These are phyloP conservation scores for Geranomyces variabilis DNA, from an alignment of 192 early-diverging fungal species.

Conservation along the genomic window DNA sequence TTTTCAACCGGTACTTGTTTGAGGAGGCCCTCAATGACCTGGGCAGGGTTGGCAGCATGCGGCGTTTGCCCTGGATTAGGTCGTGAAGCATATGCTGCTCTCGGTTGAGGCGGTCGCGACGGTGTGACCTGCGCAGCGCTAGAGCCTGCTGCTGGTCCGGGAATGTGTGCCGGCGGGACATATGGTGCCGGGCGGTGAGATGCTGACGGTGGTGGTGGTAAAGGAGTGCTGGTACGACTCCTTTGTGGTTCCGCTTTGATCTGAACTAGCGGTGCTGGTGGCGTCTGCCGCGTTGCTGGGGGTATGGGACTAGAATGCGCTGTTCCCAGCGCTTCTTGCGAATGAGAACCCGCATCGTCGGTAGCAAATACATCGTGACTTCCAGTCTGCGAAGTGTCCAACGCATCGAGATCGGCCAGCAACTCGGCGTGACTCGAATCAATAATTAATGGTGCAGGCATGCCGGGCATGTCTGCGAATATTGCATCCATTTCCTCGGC, in stretches of 20 bases:
- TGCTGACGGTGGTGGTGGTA: not conserved
- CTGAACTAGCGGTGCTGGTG: too few relatives aligned
- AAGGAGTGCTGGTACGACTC: not conserved
- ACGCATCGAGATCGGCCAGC: too few relatives aligned
- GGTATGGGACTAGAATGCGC: too few relatives aligned
- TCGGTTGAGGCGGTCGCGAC: not conserved
- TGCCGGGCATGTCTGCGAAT: slow-evolving; percentile 24
- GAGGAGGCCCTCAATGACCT: slow-evolving; percentile 13
- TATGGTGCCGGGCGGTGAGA: not conserved
- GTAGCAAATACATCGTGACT: too few relatives aligned
- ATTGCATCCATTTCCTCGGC: slow-evolving; percentile 31
- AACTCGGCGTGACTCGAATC: too few relatives aligned
- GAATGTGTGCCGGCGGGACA: not conserved
- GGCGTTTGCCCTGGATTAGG: not conserved
- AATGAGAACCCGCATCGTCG: too few relatives aligned
- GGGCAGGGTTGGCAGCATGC: not conserved
- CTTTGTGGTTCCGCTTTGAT: too few relatives aligned
- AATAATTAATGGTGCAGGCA: not conserved
- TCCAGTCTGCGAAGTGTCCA: too few relatives aligned
- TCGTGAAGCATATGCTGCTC: not conserved
- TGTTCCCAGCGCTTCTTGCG: too few relatives aligned
- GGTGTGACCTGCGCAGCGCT: not conserved
- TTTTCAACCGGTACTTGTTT: slow-evolving; percentile 10
- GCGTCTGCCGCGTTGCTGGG: too few relatives aligned
- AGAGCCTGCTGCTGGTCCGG: not conserved